Conservation (phyloP, 2,329 filamentous ascomycete genomes). For the Diaporthe citrichinensis region DNA sequence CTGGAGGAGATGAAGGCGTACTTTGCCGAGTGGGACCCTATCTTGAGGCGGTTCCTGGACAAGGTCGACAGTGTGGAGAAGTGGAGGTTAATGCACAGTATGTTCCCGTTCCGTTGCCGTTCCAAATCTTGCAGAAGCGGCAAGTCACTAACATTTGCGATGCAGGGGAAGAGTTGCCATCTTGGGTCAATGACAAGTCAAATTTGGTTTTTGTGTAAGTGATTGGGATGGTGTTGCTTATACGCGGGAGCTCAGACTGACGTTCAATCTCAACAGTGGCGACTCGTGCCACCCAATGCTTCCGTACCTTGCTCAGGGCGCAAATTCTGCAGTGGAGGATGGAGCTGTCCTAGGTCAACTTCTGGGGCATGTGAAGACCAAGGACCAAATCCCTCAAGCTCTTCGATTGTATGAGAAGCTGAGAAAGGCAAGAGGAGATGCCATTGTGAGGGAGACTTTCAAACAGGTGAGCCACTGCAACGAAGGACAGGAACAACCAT, state of each 20-base stretch:
- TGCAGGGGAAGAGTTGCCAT: conserved; percentile 60
- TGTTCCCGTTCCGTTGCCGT: conserved; percentile 41
- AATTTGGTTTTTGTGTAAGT: conserved; percentile 65
- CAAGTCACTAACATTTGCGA: background rate
- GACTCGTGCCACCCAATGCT: conserved; percentile 77
- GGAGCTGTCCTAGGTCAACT: conserved; percentile 74
- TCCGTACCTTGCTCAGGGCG: conserved; percentile 75
- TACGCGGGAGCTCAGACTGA: background rate
- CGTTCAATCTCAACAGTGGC: conserved; percentile 55
- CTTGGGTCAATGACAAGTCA: conserved; percentile 66
- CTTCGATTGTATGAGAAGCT: conserved; percentile 61
- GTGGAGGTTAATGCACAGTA: conserved; percentile 75
- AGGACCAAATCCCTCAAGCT: conserved; percentile 61
- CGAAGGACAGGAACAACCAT: rapidly evolving
- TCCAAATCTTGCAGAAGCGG: background rate
- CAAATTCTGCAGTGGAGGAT: conserved; percentile 77
- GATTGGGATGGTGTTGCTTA: background rate
- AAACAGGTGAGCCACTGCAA: conserved; percentile 47
- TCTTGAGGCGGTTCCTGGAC: conserved; percentile 58
- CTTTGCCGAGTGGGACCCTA: conserved; percentile 76
- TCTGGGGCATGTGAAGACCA: conserved; percentile 63
- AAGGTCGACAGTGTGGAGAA: conserved; percentile 74
- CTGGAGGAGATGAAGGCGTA: conserved; percentile 72
- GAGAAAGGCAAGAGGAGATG: conserved; percentile 63
- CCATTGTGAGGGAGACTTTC: conserved; percentile 75